These are phyloP conservation scores for Trichopus zeylanicus DNA, from an alignment of 116 monocot species.

Conservation along the genomic window DNA sequence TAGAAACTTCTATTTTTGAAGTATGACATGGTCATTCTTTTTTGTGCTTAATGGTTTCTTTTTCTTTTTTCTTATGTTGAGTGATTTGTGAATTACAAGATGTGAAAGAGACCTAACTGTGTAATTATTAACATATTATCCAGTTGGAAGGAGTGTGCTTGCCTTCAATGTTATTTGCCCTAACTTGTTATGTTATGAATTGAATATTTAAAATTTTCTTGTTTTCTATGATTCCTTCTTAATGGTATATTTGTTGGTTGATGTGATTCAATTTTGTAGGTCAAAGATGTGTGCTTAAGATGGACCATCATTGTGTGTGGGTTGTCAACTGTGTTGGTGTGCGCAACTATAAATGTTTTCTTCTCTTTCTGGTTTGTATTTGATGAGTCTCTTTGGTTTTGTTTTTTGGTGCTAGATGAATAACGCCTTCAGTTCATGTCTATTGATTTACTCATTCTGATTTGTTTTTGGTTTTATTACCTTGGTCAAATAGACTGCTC, in stretches of 20 bases:
- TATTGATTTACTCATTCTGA: background rate
- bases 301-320: constrained; percentile 95
- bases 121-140: background rate
- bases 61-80: background rate
- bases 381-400: background rate
- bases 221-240: background rate
- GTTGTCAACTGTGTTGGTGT: constrained; percentile 94
- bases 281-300: constrained; percentile 84
- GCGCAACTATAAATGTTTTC: constrained; percentile 81
- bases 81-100: background rate
- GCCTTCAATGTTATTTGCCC: background rate
- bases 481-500: background rate
- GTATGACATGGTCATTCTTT: background rate
- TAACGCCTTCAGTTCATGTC: background rate
- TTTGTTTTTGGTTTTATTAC: background rate
- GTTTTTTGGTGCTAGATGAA: background rate
- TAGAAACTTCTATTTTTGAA: background rate
- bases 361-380: constrained; percentile 75
- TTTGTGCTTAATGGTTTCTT: too few species aligned
- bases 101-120: too few species aligned
- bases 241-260: background rate
- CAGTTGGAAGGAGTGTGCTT: background rate
- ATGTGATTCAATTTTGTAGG: constrained; percentile 35
- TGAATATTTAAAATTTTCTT: background rate
- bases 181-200: background rate